phyloP scores from a whole-genome alignment of 768 basidiomycete species.

The Mrakia frigida region DNA sequence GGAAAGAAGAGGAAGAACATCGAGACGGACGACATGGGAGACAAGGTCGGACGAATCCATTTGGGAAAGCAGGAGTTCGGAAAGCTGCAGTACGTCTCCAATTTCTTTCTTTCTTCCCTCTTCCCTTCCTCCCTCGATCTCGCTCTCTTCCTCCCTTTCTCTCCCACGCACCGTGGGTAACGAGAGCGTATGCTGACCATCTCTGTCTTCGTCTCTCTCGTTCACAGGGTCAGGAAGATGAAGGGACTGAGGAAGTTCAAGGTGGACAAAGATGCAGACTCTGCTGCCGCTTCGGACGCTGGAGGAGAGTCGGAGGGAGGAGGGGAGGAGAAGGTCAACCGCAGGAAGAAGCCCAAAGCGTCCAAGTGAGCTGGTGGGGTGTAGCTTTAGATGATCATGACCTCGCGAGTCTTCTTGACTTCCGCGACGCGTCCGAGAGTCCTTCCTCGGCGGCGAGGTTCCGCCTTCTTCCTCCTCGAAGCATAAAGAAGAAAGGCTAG shows the following conservation, averaged over 20 bases:
- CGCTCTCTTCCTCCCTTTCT: background rate
- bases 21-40: slow-evolving; percentile 97
- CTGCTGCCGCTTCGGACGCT: background rate
- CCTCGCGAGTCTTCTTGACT: no score
- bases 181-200: background rate
- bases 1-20: slow-evolving; percentile 83
- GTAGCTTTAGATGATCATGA: background rate
- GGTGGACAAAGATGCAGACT: slow-evolving; percentile 9
- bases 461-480: no score
- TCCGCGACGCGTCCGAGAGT: no score
- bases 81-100: slow-evolving; percentile 57
- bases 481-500: no score
- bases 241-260: slow-evolving; percentile 62
- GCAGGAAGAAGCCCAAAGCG: slow-evolving; percentile 21
- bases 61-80: slow-evolving; percentile 80
- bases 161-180: background rate
- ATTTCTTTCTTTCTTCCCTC: background rate
- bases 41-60: slow-evolving; percentile 84
- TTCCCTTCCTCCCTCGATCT: background rate
- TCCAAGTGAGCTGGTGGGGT: background rate
- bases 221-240: slow-evolving; percentile 70
- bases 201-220: background rate
- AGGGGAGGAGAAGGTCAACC: background rate
- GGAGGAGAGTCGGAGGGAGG: slow-evolving; percentile 14
- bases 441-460: no score